A percentile compares a stretch with the other conserved stretches of the same genome.
These are phyloP conservation scores for Plasmodium sp. DNA, from an alignment of 169 alveolate species.

Conservation along the genomic window DNA sequence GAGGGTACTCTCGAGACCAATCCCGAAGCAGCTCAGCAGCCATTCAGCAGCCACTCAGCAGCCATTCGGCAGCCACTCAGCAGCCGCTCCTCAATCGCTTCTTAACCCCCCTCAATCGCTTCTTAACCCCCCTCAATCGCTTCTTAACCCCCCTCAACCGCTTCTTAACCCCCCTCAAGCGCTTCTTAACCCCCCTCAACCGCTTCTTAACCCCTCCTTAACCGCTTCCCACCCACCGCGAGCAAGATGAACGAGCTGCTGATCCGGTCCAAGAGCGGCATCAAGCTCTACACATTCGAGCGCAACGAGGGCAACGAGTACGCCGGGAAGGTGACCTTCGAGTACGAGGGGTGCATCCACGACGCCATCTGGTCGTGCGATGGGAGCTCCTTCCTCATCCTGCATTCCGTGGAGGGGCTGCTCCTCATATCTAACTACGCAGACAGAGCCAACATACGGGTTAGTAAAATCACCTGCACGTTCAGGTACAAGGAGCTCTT, in stretches of 20 bases:
- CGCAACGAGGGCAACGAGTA: constrained; percentile 10
- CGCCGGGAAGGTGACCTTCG: constrained; percentile 12
- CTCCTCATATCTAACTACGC: constrained; percentile 12
- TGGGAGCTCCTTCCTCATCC: constrained; percentile 34
- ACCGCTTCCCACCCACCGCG: no score
- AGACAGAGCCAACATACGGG: not conserved
- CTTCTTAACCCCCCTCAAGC: no score
- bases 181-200: no score
- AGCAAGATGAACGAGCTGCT: constrained; percentile 58
- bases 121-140: no score
- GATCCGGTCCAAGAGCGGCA: constrained; percentile 55
- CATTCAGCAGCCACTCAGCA: no score
- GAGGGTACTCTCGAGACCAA: not conserved
- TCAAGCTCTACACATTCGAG: constrained; percentile 32
- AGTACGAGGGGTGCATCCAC: constrained; percentile 54
- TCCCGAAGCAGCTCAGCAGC: not conserved
- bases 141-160: no score
- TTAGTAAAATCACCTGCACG: not conserved
- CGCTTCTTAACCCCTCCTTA: no score
- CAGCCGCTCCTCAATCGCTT: no score
- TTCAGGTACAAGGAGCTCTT: constrained; percentile 27
- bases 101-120: no score
- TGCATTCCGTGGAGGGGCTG: constrained; percentile 43
- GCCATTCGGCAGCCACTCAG: no score
- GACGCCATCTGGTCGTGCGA: constrained; percentile 70